phyloP scores from a whole-genome alignment of 2,329 filamentous ascomycete genomes.

The Pezizomycotina sp. region DNA sequence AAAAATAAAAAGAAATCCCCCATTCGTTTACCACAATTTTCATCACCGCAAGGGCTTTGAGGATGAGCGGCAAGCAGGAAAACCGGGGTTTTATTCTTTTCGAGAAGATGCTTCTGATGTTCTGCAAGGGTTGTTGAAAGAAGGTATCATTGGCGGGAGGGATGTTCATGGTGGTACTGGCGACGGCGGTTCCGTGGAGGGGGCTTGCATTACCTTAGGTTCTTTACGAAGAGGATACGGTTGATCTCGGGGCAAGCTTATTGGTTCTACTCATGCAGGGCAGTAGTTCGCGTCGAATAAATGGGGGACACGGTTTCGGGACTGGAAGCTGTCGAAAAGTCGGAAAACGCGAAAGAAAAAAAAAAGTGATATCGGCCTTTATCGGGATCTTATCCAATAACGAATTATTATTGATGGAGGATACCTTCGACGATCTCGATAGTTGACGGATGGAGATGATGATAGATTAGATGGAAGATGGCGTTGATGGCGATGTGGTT shows the following conservation, averaged over 20 bases:
- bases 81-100: constrained; percentile 3
- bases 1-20: neutral
- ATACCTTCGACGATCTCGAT: no score
- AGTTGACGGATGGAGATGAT: no score
- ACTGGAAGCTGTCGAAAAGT: no score
- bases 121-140: constrained; percentile 3
- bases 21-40: constrained; percentile 1
- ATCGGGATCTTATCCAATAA: no score
- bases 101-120: neutral
- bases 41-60: constrained; percentile 1
- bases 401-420: no score
- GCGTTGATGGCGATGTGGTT: no score
- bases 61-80: constrained; percentile 4
- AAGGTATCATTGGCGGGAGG: constrained; percentile 2
- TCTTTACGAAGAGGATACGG: constrained; percentile 99
- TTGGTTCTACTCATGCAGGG: constrained; percentile 88
- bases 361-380: no score
- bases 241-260: constrained; percentile 99
- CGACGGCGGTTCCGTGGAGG: constrained; percentile 12
- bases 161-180: no score
- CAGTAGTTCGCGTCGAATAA: constrained; percentile 1
- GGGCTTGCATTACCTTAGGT: constrained; percentile 60
- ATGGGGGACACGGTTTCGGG: no score
- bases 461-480: no score
- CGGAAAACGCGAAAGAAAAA: no score